phyloP scores from a whole-genome alignment of 441 rosid species.

The Pelargonium fulgidum region DNA sequence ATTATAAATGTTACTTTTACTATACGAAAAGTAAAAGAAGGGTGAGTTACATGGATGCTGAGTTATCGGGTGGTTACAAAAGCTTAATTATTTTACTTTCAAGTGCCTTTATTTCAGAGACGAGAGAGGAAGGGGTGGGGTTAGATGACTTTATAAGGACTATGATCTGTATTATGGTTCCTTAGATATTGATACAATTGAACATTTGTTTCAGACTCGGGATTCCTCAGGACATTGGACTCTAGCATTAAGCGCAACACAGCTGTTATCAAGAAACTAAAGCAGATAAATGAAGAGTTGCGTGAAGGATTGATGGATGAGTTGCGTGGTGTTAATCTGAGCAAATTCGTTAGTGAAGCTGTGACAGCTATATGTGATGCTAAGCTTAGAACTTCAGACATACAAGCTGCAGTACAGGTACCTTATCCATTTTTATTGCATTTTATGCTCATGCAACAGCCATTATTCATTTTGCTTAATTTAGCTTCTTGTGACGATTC shows the following conservation, averaged over 20 bases:
- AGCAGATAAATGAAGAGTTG: conserved; percentile 93
- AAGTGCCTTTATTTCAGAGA: neutral
- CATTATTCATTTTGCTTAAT: neutral
- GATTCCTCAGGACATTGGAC: conserved; percentile 88
- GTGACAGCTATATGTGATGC: conserved; percentile 96
- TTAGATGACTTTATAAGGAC: neutral
- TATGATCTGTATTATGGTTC: conserved; percentile 14
- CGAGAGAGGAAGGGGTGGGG: neutral
- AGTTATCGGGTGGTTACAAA: neutral
- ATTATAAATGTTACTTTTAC: too few species aligned
- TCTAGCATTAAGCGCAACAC: conserved; percentile 95
- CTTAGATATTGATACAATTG: conserved; percentile 25
- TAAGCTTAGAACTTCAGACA: conserved; percentile 86
- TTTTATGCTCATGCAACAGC: conserved; percentile 5
- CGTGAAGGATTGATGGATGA: conserved; percentile 94
- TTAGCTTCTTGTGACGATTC: neutral
- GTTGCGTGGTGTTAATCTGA: conserved; percentile 68
- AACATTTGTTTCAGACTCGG: conserved; percentile 50
- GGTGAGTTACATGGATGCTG: neutral
- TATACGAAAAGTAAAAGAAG: neutral
- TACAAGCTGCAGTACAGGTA: conserved; percentile 97
- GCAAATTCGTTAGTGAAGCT: conserved; percentile 97
- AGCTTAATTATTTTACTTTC: neutral
- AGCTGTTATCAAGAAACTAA: conserved; percentile 81
- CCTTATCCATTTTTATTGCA: neutral